phyloP scores from a whole-genome alignment of 1,284 basidiomycete species.

The Moesziomyces parantarcticus region DNA sequence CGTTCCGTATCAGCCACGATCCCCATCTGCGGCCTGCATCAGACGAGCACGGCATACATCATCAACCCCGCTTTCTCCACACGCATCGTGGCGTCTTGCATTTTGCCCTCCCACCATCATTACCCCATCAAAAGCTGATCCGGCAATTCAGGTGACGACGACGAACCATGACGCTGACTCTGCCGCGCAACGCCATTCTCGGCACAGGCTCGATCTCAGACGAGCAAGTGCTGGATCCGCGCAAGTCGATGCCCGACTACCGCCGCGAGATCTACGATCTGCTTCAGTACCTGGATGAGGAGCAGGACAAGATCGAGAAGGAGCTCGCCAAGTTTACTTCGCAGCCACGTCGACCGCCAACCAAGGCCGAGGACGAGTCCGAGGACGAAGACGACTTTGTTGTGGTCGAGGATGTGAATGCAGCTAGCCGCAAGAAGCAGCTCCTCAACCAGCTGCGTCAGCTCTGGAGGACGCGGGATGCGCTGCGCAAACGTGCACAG shows the following conservation, averaged over 20 bases:
- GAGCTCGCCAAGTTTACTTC: slow-evolving; percentile 25
- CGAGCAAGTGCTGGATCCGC: slow-evolving; percentile 32
- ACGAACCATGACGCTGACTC: not conserved
- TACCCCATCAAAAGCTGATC: not conserved
- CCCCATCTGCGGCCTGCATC: not conserved
- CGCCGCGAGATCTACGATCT: slow-evolving; percentile 48
- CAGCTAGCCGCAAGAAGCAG: slow-evolving; percentile 26
- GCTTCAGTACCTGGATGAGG: slow-evolving; percentile 43
- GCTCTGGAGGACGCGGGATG: slow-evolving; percentile 36
- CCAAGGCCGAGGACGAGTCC: slow-evolving; percentile 18
- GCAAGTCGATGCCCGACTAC: slow-evolving; percentile 44
- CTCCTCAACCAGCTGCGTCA: slow-evolving; percentile 41
- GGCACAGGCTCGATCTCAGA: slow-evolving; percentile 6
- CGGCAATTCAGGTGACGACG: not conserved
- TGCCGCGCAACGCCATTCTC: not conserved
- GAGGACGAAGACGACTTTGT: slow-evolving; percentile 45
- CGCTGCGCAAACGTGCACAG: slow-evolving; percentile 24
- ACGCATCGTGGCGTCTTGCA: not conserved
- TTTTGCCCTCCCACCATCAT: not conserved
- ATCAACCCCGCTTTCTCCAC: no score
- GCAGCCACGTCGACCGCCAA: slow-evolving; percentile 3
- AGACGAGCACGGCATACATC: not conserved
- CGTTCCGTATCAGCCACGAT: no score
- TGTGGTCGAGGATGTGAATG: slow-evolving; percentile 40
- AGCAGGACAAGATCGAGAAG: slow-evolving; percentile 47